Evolutionary conservation across 495 filamentous ascomycete genomes (phyloP), one percentile per base, ranked within the genome.

Genomic region (Tuber magnatum): DNA sequence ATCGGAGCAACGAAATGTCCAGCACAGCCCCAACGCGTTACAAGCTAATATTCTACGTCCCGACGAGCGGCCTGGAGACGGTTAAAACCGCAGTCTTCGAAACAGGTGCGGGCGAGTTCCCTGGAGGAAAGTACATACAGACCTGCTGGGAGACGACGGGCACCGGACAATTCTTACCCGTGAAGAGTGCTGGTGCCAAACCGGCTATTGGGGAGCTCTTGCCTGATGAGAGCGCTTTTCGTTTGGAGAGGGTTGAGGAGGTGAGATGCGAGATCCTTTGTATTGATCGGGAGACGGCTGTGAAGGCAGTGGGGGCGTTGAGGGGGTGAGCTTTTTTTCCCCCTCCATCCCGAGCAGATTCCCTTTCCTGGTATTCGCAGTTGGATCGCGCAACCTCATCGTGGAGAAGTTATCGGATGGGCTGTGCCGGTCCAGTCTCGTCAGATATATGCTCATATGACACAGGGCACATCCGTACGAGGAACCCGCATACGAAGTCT

Each of bases 391-490:
- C 56, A 65, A 35, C 12, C 56, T 65, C 28, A 35, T 65, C 10
- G 28, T n/a, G 51, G n/a, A 35, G 56, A 35, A 32, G 56, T 32
- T 14, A 18, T 65, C 28, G 56, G 28, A 8, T 65, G 4, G 14
- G 56, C 56, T 35, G 14, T 65, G 28, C 28, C 16, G 9, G 0
- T 28, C 32, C 28, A 65, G 56, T 35, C 3, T 65, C 6, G 14
- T 65, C 6, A 18, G 28, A 35, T 35, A 65, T 43, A 39, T 51
- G 65, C 61, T 38, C 70, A 68, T 69, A 75, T 70, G 32, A 71
- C n/a, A 39, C 68, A 90, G 89, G 79, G 87, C 89, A 38, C 92
- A 94, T 87, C 92, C 92, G 39, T 94, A 94, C 80, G 92, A 94
- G 80, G 90, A 91, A 81, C 87, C 88, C 22, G 87, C 89, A 2